A percentile compares a stretch with the other conserved stretches of the same genome.
phyloP scores from a whole-genome alignment of 371 early-diverging fungal genomes.

The Mortierella sp. region DNA sequence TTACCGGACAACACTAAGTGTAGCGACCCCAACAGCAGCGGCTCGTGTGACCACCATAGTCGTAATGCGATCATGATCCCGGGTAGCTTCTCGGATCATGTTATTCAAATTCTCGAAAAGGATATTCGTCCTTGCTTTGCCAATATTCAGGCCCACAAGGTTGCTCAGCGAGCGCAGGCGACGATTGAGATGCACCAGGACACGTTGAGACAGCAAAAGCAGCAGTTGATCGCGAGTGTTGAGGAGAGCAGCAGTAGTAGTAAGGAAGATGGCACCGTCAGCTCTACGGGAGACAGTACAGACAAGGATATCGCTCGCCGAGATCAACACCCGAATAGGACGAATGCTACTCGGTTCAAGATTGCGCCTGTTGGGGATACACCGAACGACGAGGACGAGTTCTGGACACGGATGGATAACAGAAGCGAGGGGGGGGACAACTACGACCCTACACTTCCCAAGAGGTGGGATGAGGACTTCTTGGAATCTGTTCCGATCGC shows the following conservation, averaged over 20 bases:
- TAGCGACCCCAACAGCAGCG: not conserved
- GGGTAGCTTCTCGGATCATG: constrained; percentile 46
- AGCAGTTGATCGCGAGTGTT: not conserved
- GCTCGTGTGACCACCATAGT: not conserved
- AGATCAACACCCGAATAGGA: not conserved
- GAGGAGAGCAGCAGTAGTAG: not conserved
- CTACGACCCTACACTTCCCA: not conserved
- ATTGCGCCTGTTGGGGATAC: constrained; percentile 45
- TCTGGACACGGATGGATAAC: constrained; percentile 23
- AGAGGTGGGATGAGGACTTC: constrained; percentile 36
- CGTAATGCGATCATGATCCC: constrained; percentile 30
- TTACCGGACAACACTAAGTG: not conserved
- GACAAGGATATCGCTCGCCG: not conserved
- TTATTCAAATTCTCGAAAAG: constrained; percentile 45
- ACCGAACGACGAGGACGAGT: constrained; percentile 47
- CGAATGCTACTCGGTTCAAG: constrained; percentile 8
- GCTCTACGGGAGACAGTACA: not conserved
- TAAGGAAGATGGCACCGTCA: not conserved
- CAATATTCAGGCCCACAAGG: constrained; percentile 38
- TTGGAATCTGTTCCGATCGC: constrained; percentile 36
- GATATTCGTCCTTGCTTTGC: constrained; percentile 45
- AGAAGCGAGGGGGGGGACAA: not conserved
- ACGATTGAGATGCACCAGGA: constrained; percentile 40
- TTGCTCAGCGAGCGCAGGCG: constrained; percentile 30
- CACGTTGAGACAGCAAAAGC: constrained; percentile 4